Base-by-base conservation (phyloP, 1,284 basidiomycete genomes). In the Microbotryum lychnidis-dioicae region DNA sequence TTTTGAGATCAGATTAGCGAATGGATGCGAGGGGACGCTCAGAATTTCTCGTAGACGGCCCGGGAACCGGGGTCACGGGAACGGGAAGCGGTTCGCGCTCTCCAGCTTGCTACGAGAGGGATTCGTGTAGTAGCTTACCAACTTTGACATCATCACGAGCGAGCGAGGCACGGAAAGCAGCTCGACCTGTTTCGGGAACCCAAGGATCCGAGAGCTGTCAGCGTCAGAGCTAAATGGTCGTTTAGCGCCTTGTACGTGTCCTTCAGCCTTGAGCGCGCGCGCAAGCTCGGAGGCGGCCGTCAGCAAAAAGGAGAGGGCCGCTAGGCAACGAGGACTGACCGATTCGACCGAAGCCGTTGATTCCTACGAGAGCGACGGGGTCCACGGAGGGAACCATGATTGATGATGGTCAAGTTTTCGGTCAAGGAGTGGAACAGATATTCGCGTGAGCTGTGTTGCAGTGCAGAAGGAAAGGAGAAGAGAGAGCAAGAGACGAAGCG, bases 331-430 rank as follows among this genome's bases (percentile, higher is more conserved):
- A 10, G 31, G 31, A 70, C 71, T 58, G 42, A 72, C 74, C 76
- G 53, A 76, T 76, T 57, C 76, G 75, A 51, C 76, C 76, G 54
- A 77, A 77, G 37, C 76, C 76, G 67, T 75, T 76, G 72, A 77
- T 77, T 12, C 75, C 76, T 20, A 77, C 53, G 37, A 42, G 37
- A 14, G 37, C 37, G 14, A 42, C 37, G 37, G 37, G 3, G 37
- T 42, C 37, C 16, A 42, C 37, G 37, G 37, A 18, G 16, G 37
- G 16, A 6, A 18, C 37, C 37, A 42, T 42, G 37, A 6, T 42
- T 42, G 37, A 12, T 42, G 31, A 42, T 42, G 14, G 6, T 18
- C 3, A 42, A 18, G 12, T 18, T 18, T 18, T 31, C 31, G 29
- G 37, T 42, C 16, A 16, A 10, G 31, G 16, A 42, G 2, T 12